Evolutionary conservation across 2,329 filamentous ascomycete genomes (phyloP).

Genomic region (Metarhizium anisopliae): DNA sequence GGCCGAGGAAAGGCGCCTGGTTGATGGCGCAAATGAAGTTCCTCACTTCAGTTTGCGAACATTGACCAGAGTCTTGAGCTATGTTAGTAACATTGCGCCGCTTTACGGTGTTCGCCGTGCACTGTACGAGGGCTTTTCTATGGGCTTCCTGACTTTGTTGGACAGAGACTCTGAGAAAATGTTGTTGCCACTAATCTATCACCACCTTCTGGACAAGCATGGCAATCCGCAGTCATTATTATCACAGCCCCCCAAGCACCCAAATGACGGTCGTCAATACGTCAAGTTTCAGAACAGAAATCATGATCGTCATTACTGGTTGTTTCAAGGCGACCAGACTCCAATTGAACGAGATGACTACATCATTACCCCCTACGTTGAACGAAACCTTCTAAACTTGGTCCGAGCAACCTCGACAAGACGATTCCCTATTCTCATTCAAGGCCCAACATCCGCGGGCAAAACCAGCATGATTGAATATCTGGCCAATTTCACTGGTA

Average conservation of each 20-base stretch:
- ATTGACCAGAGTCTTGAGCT: conserved; percentile 79
- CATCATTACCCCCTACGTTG: conserved; percentile 92
- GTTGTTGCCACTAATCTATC: conserved; percentile 69
- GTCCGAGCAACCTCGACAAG: conserved; percentile 88
- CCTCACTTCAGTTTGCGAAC: conserved; percentile 96
- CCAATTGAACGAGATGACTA: conserved; percentile 72
- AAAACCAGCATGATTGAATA: conserved; percentile 99
- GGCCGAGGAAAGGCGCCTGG: conserved; percentile 72
- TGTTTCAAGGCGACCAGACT: conserved; percentile 62
- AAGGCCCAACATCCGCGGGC: conserved; percentile 92
- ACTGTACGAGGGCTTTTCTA: conserved; percentile 90
- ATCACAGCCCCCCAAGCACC: conserved; percentile 67
- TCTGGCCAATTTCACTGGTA: conserved; percentile 89
- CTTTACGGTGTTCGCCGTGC: conserved; percentile 79
- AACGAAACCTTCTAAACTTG: conserved; percentile 88
- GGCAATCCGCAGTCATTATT: conserved; percentile 62
- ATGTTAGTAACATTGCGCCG: conserved; percentile 75
- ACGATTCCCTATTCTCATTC: conserved; percentile 86
- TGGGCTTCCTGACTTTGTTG: conserved; percentile 92
- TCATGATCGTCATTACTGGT: conserved; percentile 73
- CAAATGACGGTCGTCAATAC: conserved; percentile 67
- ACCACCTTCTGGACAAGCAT: conserved; percentile 66
- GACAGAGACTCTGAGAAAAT: conserved; percentile 72
- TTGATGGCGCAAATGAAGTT: conserved; percentile 86
- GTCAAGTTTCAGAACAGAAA: conserved; percentile 65